phyloP scores from a whole-genome alignment of 495 filamentous ascomycete genomes.

The Penicillium steckii region DNA sequence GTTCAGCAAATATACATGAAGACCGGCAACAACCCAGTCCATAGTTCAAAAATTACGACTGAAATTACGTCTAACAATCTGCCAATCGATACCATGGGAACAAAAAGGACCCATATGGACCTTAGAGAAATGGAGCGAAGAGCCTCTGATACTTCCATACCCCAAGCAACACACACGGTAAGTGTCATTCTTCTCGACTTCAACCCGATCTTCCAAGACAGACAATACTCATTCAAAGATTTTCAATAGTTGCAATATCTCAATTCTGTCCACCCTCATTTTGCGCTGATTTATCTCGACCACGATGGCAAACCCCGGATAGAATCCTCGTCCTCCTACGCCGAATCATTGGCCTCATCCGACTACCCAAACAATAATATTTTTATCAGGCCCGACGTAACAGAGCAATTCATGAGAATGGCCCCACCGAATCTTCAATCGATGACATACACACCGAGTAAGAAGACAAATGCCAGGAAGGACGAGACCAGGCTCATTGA shows the following conservation, averaged over 20 bases:
- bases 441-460: not conserved
- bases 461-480: not conserved
- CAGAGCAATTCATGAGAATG: slow-evolving; percentile 36
- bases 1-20: not conserved
- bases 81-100: slow-evolving; percentile 11
- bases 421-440: slow-evolving; percentile 20
- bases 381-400: slow-evolving; percentile 38
- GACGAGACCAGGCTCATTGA: not conserved
- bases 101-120: slow-evolving; percentile 12
- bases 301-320: slow-evolving; percentile 36
- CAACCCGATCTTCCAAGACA: not conserved
- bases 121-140: slow-evolving; percentile 22
- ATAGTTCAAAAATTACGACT: not conserved
- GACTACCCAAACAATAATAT: slow-evolving; percentile 34
- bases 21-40: not conserved
- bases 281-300: slow-evolving; percentile 41
- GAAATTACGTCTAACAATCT: not conserved
- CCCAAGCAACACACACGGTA: slow-evolving; percentile 18
- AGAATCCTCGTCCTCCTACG: slow-evolving; percentile 22
- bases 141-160: slow-evolving; percentile 22
- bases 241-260: slow-evolving; percentile 10
- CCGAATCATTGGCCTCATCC: not conserved
- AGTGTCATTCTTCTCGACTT: not conserved
- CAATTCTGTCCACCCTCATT: slow-evolving; percentile 35
- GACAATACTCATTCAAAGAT: not conserved